Conservation (phyloP, 2,329 filamentous ascomycete genomes). For the Neopestalotiopsis sp. region DNA sequence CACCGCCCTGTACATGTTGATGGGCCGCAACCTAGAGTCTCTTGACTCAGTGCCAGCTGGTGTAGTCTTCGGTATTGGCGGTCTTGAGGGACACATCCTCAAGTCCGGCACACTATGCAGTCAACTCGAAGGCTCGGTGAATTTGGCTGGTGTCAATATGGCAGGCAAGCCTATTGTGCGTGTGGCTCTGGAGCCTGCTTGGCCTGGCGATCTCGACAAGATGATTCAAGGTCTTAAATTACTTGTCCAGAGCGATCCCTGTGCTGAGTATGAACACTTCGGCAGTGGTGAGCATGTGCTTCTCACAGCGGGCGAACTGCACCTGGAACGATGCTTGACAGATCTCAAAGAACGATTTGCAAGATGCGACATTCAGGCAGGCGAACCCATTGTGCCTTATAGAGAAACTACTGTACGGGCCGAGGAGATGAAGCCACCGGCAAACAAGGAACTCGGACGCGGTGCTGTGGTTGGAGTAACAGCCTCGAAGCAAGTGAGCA, state of each 20-base stretch:
- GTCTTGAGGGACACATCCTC: constrained; percentile 89
- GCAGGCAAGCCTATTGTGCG: constrained; percentile 90
- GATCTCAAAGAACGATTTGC: constrained; percentile 93
- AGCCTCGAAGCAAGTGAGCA: constrained; percentile 82
- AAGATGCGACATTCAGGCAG: constrained; percentile 91
- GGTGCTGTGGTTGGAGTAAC: constrained; percentile 79
- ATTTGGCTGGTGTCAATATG: constrained; percentile 84
- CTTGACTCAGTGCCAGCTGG: constrained; percentile 87
- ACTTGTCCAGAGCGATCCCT: constrained; percentile 93
- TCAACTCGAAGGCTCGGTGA: constrained; percentile 83
- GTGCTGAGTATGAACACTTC: constrained; percentile 93
- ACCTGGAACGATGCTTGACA: constrained; percentile 91
- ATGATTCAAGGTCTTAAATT: constrained; percentile 90
- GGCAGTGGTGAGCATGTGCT: constrained; percentile 94
- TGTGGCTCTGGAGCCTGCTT: constrained; percentile 91
- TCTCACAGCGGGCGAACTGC: constrained; percentile 89
- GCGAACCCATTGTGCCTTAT: constrained; percentile 94
- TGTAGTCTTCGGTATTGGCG: constrained; percentile 93
- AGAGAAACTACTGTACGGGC: constrained; percentile 88
- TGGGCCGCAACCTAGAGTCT: constrained; percentile 88
- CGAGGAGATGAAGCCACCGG: constrained; percentile 90
- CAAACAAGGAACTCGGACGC: constrained; percentile 83
- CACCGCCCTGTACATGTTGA: constrained; percentile 89
- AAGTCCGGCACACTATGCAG: constrained; percentile 96
- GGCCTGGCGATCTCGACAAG: constrained; percentile 89